phyloP scores from a whole-genome alignment of 768 basidiomycete genomes.

The Kwoniella mangroviensis region DNA sequence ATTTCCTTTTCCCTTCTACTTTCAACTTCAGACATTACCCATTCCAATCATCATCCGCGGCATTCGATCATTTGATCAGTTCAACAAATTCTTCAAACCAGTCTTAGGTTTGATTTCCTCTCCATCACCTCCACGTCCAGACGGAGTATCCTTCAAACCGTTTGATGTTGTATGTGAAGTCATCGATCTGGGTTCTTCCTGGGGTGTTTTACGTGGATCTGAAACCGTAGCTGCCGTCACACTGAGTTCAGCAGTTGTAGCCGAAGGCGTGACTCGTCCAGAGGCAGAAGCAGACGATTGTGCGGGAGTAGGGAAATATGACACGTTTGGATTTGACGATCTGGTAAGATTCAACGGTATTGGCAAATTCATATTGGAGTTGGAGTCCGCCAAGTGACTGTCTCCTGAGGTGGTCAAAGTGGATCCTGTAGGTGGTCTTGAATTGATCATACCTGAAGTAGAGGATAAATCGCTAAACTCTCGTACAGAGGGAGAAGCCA shows the following conservation, averaged over 20 bases:
- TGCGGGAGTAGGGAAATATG: constrained; percentile 9
- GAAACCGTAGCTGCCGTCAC: background rate
- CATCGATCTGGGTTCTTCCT: background rate
- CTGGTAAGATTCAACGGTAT: constrained; percentile 12
- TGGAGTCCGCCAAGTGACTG: background rate
- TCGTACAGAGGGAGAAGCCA: background rate
- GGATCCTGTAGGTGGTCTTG: constrained; percentile 5
- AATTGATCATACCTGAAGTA: too few species aligned
- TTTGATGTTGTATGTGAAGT: background rate
- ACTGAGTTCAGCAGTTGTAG: background rate
- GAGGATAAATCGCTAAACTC: constrained; percentile 6
- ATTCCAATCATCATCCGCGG: too few species aligned
- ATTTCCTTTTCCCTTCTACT: too few species aligned
- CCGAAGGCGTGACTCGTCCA: background rate
- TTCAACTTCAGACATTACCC: too few species aligned
- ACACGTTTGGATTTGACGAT: constrained; percentile 22
- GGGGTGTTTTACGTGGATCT: background rate
- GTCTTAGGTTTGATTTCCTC: constrained; percentile 18
- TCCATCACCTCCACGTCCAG: background rate
- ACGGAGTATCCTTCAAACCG: too few species aligned
- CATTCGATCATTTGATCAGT: constrained; percentile 1
- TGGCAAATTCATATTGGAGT: constrained; percentile 1
- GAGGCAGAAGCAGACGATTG: constrained; percentile 3
- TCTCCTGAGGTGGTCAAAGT: background rate
- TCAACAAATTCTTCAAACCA: constrained; percentile 22